Conservation (phyloP, 2,329 filamentous ascomycete species). For the Didymella arachidicola region DNA sequence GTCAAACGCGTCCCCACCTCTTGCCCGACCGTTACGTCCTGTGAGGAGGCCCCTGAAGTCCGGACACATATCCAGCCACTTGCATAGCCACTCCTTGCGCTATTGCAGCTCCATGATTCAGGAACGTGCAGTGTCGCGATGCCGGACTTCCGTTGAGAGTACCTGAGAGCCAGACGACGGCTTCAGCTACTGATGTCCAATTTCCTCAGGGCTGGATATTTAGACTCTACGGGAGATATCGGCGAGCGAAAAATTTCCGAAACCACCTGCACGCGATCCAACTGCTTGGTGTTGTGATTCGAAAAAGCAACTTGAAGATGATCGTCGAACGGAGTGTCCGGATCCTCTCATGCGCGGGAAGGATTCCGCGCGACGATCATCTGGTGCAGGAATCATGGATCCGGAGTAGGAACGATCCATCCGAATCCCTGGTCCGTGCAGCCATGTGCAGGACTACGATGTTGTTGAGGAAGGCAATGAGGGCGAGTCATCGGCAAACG, state of each 20-base stretch:
- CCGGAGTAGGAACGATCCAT: slow-evolving; percentile 4
- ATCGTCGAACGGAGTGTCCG: not conserved
- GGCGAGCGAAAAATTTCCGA: not conserved
- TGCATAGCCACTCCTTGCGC: slow-evolving; percentile 3
- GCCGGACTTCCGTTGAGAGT: slow-evolving; percentile 11
- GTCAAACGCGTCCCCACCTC: slow-evolving; percentile 15
- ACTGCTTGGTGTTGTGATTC: not conserved
- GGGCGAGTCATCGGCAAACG: slow-evolving; percentile 8
- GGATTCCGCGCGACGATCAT: slow-evolving; percentile 16
- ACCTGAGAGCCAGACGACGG: slow-evolving; percentile 2
- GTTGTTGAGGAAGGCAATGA: not conserved
- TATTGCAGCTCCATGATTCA: slow-evolving; percentile 2
- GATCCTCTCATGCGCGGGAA: not conserved
- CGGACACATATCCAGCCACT: slow-evolving; percentile 9
- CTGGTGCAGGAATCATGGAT: not conserved
- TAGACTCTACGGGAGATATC: not conserved
- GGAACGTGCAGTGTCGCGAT: not conserved
- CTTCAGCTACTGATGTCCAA: not conserved
- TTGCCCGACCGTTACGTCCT: slow-evolving; percentile 15
- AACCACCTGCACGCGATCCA: not conserved
- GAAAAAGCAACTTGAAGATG: not conserved
- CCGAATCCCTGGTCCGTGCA: slow-evolving; percentile 14
- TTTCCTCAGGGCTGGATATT: not conserved
- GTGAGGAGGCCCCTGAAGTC: not conserved
- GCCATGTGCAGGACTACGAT: not conserved